Evolutionary conservation across 805 yeast species (phyloP).

Genomic region (Brettanomyces sp.): DNA sequence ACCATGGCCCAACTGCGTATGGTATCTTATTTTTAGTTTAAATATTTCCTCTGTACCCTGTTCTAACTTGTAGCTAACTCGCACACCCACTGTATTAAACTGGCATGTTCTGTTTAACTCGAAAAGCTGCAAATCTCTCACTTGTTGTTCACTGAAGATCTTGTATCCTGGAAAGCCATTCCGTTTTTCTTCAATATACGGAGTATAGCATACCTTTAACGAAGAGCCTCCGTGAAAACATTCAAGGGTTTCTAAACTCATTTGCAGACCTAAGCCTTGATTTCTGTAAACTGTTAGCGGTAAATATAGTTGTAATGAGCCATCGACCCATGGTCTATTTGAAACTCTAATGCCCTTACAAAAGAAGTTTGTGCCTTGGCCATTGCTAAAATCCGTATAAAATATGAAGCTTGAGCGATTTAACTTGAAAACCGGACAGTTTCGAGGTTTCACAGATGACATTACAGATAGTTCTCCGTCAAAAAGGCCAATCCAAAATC

Average conservation of each 20-base stretch:
- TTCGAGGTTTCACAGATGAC: conserved; percentile 10
- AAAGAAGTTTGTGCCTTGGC: conserved; percentile 27
- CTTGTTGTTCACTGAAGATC: conserved; percentile 12
- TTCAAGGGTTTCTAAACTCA: conserved; percentile 16
- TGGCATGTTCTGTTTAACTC: conserved; percentile 20
- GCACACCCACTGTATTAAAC: conserved; percentile 18
- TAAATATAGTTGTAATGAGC: conserved; percentile 24
- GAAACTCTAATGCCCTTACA: conserved; percentile 23
- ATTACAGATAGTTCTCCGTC: conserved; percentile 16
- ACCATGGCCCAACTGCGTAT: conserved; percentile 23
- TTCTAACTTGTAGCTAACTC: conserved; percentile 13
- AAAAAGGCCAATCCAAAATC: conserved; percentile 30
- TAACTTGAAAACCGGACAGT: conserved; percentile 15
- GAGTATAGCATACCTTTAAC: conserved; percentile 20
- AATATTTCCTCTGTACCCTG: conserved; percentile 18
- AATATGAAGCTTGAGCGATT: conserved; percentile 23
- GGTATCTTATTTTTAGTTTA: conserved; percentile 25
- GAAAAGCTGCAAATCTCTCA: conserved; percentile 16
- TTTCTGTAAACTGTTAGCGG: conserved; percentile 17
- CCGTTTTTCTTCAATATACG: conserved; percentile 3
- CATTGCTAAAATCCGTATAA: conserved; percentile 32
- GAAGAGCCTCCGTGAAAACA: conserved; percentile 29
- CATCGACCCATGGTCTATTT: conserved; percentile 28
- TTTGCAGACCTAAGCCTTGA: conserved; percentile 10
- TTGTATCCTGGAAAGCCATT: conserved; percentile 3